Conservation (phyloP, 2,329 filamentous ascomycete species). For the Sclerotinia nivalis region DNA sequence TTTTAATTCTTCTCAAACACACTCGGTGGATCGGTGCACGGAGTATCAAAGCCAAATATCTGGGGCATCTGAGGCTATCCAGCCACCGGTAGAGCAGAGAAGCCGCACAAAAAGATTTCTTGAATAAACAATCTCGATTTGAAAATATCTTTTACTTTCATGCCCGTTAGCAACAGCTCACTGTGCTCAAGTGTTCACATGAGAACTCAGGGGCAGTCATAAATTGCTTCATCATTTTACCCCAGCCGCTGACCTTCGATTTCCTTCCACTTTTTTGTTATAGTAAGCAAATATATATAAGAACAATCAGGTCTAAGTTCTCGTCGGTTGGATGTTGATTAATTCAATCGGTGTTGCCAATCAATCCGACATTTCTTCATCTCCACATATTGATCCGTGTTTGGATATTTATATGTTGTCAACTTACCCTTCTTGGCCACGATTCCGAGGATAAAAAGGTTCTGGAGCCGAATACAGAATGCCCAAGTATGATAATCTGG, state of each 20-base stretch:
- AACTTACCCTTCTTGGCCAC: not conserved
- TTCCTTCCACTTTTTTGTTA: not conserved
- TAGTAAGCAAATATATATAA: not conserved
- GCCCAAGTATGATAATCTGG: not conserved
- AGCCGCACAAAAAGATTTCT: not conserved
- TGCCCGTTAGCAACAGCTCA: not conserved
- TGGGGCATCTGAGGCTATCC: not conserved
- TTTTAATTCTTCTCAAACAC: not conserved
- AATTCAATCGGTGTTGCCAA: not conserved
- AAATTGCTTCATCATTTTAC: not conserved
- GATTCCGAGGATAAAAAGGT: not conserved
- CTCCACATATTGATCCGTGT: not conserved
- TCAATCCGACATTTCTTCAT: not conserved
- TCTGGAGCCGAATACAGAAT: not conserved
- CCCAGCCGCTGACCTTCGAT: not conserved
- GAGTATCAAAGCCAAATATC: not conserved
- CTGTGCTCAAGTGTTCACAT: not conserved
- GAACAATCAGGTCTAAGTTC: not conserved
- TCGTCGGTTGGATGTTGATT: not conserved
- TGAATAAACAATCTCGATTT: not conserved
- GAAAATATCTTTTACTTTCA: not conserved
- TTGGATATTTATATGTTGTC: not conserved
- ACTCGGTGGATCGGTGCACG: constrained; percentile 3
- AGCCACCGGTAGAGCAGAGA: not conserved
- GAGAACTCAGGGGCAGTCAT: not conserved